phyloP scores from a whole-genome alignment of 305 asterid species.

The Fraxinus platypoda region DNA sequence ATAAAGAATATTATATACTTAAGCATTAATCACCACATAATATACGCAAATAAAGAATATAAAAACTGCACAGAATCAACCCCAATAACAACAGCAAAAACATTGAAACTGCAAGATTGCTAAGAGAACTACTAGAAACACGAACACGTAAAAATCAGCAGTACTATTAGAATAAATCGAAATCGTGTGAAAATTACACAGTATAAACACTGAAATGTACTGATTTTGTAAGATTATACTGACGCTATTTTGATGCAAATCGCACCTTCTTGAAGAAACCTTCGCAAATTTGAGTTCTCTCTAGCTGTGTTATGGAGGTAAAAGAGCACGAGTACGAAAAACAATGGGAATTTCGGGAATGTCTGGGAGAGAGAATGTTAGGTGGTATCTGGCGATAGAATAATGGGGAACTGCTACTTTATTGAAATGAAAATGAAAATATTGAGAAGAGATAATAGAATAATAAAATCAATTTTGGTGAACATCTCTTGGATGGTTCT shows the following conservation, averaged over 20 bases:
- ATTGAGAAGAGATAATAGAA: too few relatives aligned
- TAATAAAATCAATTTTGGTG: too few relatives aligned
- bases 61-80: not conserved
- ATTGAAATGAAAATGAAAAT: too few relatives aligned
- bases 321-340: not conserved
- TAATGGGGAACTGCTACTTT: not conserved
- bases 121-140: not conserved
- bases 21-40: not conserved
- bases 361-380: not conserved
- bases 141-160: not conserved
- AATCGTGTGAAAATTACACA: not conserved
- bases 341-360: not conserved
- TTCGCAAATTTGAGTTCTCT: not conserved
- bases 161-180: not conserved
- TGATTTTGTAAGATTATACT: not conserved
- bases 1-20: not conserved
- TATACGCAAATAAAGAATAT: not conserved
- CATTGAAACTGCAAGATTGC: not conserved
- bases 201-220: not conserved
- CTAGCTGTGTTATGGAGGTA: conserved; percentile 10
- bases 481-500: too few relatives aligned
- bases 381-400: not conserved
- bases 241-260: not conserved
- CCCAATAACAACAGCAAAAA: not conserved
- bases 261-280: not conserved